Evolutionary conservation across 306 rosid species (phyloP), one percentile per base, ranked within the genome.

Genomic region (Neltuma alba): DNA sequence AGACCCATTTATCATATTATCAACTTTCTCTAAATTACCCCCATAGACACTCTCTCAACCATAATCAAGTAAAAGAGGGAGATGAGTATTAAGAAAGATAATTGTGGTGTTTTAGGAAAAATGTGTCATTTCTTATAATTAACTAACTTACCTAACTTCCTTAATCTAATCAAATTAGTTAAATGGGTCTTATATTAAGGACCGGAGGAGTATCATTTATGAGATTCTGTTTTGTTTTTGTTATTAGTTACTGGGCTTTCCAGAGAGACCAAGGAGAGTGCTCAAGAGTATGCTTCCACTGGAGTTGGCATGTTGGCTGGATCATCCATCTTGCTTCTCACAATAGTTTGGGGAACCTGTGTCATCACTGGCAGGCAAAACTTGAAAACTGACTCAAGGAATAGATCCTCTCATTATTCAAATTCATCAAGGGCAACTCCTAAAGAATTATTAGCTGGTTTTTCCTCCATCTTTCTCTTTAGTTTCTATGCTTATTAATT

Each of bases 261-360:
- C 21, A 79, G 88, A 18, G 82, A 79, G 33, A 10, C 63, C 12
- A 76, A 79, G 55, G 88, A 84, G 66, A 79, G 70, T 37, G 88
- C 90, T 50, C 88, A 87, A 82, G 88, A 84, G 58, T 84, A 65
- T 79, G 90, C 82, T 30, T 81, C 82, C 21, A 81, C 84, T 58
- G 86, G 90, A 20, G 88, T 87, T 60, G 90, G 90, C 33, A 84
- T 87, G 42, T 60, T 87, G 77, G 90, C 90, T 27, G 90, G 90
- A 37, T 84, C 90, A 20, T 84, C 90, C 61, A 81, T 87, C 54
- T 40, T 87, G 58, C 90, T 87, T 76, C 87, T 87, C 28, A 87
- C 90, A 25, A 72, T 81, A 14, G 80, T 87, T 6, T 84, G 90
- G 90, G 90, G 88, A 15, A 87, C 90, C 9, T 87, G 90, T 82